Evolutionary conservation across 2,329 filamentous ascomycete genomes (phyloP), one percentile per base, ranked within the genome.

Genomic region (Cercospora zeina): DNA sequence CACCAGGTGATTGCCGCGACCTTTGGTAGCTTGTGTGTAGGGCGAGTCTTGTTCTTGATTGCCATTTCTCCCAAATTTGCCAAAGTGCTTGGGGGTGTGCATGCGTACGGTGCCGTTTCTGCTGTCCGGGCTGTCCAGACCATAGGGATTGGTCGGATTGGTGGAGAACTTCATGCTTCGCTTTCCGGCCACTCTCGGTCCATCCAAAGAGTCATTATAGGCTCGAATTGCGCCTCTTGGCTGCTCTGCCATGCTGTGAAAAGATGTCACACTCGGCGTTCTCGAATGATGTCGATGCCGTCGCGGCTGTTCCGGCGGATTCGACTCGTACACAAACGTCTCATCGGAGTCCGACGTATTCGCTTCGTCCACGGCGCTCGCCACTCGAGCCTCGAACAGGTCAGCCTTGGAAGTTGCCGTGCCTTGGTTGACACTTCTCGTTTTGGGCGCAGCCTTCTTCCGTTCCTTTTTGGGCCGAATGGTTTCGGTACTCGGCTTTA

Each of bases 241-340:
- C 73, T 80, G 82, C 73, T 92, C 88, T 11, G 85, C 81, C 70
- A 90, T 86, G 75, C 89, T 91, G 19, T 81, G 81, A 70, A 85
- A 81, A 11, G 93, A 97, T 3, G 93, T 96, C 47, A 92, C 90
- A 76, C 93, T 97, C 6, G 95, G 95, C 1, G 95, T 99, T 65
- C 95, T 87, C 19, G 93, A 97, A 77, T 97, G 93, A 76, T 93
- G 91, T 64, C 92, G 85, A 56, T 91, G 90, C 56, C 84, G 80
- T 31, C 83, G 76, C 59, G 77, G 81, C 24, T 81, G 79, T 68
- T 87, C 86, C 13, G 84, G 83, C 9, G 93, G 95, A 72, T 99
- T 99, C 27, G 95, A 97, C 76, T 99, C 95, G 78, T 99, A 99
- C 14, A 99, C 95, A 76, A 97, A 99, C 0, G 95, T 97, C 77